A percentile compares a stretch with the other conserved stretches of the same genome.
These are phyloP conservation scores for Kitagawia praeruptora DNA, from an alignment of 129 eudicot genomes.

Conservation along the genomic window DNA sequence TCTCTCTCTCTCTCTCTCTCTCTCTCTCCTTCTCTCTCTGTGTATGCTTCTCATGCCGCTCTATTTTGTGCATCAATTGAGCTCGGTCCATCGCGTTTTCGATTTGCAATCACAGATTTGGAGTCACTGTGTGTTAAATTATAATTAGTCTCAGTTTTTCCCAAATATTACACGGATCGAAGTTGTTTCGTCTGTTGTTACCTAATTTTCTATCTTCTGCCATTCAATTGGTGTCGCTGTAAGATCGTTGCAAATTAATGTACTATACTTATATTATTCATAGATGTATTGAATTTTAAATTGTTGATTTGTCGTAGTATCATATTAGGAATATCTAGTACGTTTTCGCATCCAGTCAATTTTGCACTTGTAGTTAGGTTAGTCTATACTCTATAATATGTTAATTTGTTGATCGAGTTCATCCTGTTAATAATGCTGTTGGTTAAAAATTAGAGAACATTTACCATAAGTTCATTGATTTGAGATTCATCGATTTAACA, in stretches of 20 bases:
- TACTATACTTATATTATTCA: neutral
- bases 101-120: neutral
- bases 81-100: neutral
- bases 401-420: neutral
- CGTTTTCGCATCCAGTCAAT: neutral
- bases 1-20: too few species aligned
- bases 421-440: too few species aligned
- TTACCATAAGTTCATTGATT: neutral
- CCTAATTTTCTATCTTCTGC: neutral
- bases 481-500: neutral
- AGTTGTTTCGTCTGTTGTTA: neutral
- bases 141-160: neutral
- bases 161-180: neutral
- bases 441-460: neutral
- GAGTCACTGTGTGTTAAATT: neutral
- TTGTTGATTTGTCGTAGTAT: neutral
- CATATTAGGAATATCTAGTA: neutral
- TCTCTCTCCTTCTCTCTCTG: too few species aligned
- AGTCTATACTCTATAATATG: neutral
- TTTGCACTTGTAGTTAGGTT: neutral
- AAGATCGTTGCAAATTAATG: too few species aligned
- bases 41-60: neutral
- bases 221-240: neutral
- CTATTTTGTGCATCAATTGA: neutral
- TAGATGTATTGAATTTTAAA: neutral